Base-by-base conservation (phyloP, 805 yeast genomes). In the Cyberlindnera sargentensis region DNA sequence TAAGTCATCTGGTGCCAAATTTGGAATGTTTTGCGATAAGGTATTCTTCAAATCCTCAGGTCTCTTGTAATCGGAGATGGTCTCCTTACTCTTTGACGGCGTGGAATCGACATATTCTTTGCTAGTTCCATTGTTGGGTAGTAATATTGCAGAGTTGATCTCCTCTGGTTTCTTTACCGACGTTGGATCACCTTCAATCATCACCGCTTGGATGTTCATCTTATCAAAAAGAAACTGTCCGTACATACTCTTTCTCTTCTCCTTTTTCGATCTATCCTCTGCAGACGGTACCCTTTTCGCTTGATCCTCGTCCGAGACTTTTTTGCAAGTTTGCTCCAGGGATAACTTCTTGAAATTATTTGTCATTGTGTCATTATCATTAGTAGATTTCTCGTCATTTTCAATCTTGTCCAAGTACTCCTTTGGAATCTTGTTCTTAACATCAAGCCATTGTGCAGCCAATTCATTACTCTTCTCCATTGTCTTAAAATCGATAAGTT, bases 161-260 rank as follows among this genome's bases (percentile, higher is more conserved):
- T 50, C 54, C 8, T 49, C 49, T 5, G 51, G 50, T 36, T 57
- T 58, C 41, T 40, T 50, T 20, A 48, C 56, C 1, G 63, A 58
- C 4, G 57, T 50, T 45, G 67, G 65, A 30, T 66, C 57, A 8
- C 58, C 60, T 29, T 61, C 61, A 31, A 67, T 56, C 34, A 66
- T 49, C 2, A 67, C 59, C 0, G 73, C 70, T 39, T 61, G 61
- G 24, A 68, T 55, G 46, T 69, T 68, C 68, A 69, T 61, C 41
- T 66, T 68, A n/a, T 66, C 63, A 47, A 67, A 53, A 10, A 69
- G 53, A 31, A 61, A 51, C 20, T 70, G 68, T 6, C 74, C 74
- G 31, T 67, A 62, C 36, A 57, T 45, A 37, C 58, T 56, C 46
- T 51, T 51, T 42, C 60, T 49, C 39, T 51, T 53, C 27, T 57